Percentiles rank a stretch among this genome's conserved stretches.
Conservation (phyloP, 352 stramenopile genomes). For the Blastocystis sp. region DNA sequence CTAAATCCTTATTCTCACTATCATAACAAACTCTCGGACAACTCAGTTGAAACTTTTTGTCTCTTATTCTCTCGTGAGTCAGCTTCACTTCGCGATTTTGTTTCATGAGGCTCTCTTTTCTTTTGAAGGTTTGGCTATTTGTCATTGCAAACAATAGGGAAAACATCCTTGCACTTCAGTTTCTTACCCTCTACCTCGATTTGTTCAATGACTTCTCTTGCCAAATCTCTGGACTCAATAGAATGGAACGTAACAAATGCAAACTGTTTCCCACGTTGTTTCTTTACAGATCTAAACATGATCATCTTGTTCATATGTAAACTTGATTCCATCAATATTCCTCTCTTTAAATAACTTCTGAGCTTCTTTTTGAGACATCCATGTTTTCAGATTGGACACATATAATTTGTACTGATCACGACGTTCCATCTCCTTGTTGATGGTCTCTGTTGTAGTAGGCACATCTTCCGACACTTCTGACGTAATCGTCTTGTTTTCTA, state of each 20-base stretch:
- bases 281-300: conserved; percentile 57
- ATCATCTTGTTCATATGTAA: neutral
- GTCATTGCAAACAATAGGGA: neutral
- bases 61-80: neutral
- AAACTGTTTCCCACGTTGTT: conserved; percentile 63
- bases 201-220: conserved; percentile 1
- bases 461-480: too few species aligned
- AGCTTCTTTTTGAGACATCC: conserved; percentile 56
- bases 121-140: conserved; percentile 56
- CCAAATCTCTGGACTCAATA: conserved; percentile 39
- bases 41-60: neutral
- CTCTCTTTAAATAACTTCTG: neutral
- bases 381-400: conserved; percentile 45
- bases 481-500: too few species aligned
- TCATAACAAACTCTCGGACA: neutral
- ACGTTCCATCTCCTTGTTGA: neutral
- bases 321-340: conserved; percentile 51
- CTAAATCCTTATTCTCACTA: neutral
- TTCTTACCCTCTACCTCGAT: conserved; percentile 52
- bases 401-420: conserved; percentile 53
- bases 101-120: neutral
- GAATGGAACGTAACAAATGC: conserved; percentile 62
- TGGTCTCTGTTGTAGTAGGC: neutral
- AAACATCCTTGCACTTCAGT: conserved; percentile 46
- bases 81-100: neutral